phyloP scores from a whole-genome alignment of 768 basidiomycete species.

The Epithele typhae region DNA sequence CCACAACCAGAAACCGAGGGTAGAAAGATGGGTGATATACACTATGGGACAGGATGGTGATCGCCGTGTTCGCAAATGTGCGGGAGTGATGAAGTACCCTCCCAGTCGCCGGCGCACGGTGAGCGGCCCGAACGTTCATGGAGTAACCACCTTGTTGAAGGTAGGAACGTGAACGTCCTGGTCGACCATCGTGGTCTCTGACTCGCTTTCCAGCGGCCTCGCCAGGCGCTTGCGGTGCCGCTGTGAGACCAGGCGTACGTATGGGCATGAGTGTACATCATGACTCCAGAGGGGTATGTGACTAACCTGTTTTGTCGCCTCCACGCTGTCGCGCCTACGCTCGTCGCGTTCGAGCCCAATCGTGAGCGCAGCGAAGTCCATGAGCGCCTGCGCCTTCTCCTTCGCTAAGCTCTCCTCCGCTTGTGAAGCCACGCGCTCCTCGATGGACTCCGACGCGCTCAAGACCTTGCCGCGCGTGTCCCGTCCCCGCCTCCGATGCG shows the following conservation, averaged over 20 bases:
- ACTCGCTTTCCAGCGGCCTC: constrained; percentile 7
- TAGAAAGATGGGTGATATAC: too few relatives aligned
- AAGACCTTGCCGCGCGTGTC: constrained; percentile 9
- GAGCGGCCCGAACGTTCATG: too few relatives aligned
- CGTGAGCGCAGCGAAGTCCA: constrained; percentile 12
- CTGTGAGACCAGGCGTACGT: constrained; percentile 2
- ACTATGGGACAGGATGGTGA: too few relatives aligned
- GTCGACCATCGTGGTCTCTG: constrained; percentile 14
- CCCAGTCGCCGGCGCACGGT: too few relatives aligned
- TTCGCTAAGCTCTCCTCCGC: background rate
- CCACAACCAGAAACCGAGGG: too few relatives aligned
- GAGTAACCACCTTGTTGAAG: too few relatives aligned
- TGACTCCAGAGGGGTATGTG: too few relatives aligned
- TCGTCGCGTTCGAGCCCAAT: constrained; percentile 19
- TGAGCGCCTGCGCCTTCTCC: constrained; percentile 8
- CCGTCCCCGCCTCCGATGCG: constrained; percentile 8
- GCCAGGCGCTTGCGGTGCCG: constrained; percentile 8
- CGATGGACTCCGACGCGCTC: constrained; percentile 4
- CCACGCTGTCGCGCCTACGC: constrained; percentile 17
- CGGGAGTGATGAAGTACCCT: too few relatives aligned
- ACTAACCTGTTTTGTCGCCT: constrained; percentile 15
- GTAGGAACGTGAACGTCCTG: background rate
- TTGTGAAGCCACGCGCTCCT: constrained; percentile 4
- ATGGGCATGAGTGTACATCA: constrained; percentile 5
- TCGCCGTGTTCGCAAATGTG: too few relatives aligned